Base-by-base conservation (phyloP, 2,329 filamentous ascomycete species). In the Paramyrothecium roridum region DNA sequence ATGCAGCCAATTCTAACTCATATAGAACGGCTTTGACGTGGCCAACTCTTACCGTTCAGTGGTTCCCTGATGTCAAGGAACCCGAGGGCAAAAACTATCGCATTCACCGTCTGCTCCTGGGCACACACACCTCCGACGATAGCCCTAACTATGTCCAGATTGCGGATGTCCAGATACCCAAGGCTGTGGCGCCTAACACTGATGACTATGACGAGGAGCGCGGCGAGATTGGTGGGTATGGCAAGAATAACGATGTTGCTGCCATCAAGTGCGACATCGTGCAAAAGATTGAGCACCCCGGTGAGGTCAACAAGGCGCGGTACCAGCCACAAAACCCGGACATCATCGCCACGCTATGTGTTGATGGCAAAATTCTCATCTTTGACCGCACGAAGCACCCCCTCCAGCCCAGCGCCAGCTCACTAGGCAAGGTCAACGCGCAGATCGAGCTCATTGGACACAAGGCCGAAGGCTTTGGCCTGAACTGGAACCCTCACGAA, bases 291-390 rank as follows among this genome's bases (percentile, higher is more conserved):
- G 90, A 96, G 70, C 95, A 99, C 70, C 92, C 93, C 17, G 90
- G 91, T 60, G 95, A 99, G 73, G 92, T 99, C 70, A 99, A 99
- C 81, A 99, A 98, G 78, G 96, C 95, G 17, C 88, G 95, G 63
- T 98, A 98, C 70, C 93, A 97, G 74, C 95, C 95, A 13, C 93
- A 98, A 71, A 99, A 99, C 68, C 92, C 93, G 6, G 92, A 99
- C 67, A 87, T 99, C 56, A 96, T 99, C 65, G 95, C 95, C 3
- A 97, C 95, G 0, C 87, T 97, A 75, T 92, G 91, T 61, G 85
- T 91, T 8, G 90, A 97, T 70, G 90, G 91, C 59, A 88, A 86
- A 62, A 90, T 97, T 46, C 86, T 98, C 70, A 86, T 99, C 63
- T 99, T 96, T 76, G 95, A 99, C 76, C 88, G 93, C 62, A 96